These are phyloP conservation scores for Ophiocordyceps camponoti-saundersi DNA, from an alignment of 2,329 filamentous ascomycete species.

Conservation along the genomic window DNA sequence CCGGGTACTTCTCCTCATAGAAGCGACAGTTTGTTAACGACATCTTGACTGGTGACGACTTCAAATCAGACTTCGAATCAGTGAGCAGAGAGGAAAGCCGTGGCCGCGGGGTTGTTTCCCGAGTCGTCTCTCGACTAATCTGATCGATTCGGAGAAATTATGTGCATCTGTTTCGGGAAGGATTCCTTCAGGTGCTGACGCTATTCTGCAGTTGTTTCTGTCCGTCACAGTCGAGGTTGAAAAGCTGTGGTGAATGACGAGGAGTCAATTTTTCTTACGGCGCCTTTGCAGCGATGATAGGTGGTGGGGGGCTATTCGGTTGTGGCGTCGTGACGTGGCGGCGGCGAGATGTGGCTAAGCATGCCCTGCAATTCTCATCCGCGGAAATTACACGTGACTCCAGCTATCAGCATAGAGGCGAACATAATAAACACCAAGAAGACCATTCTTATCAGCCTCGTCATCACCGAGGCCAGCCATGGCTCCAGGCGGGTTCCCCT, in stretches of 20 bases:
- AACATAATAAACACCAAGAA: slow-evolving; percentile 16
- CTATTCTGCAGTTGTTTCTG: neutral
- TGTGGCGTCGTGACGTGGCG: neutral
- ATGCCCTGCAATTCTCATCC: neutral
- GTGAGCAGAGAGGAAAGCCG: slow-evolving; percentile 5
- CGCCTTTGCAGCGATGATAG: slow-evolving; percentile 19
- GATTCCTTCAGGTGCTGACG: neutral
- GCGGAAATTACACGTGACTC: slow-evolving; percentile 21
- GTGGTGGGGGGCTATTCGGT: slow-evolving; percentile 9
- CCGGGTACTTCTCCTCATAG: slow-evolving; percentile 86
- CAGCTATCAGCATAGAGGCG: neutral
- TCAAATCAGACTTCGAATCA: slow-evolving; percentile 8
- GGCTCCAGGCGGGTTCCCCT: slow-evolving; percentile 21
- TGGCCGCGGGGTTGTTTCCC: slow-evolving; percentile 14
- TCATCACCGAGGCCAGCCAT: slow-evolving; percentile 12
- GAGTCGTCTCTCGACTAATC: slow-evolving; percentile 7
- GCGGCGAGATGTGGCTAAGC: slow-evolving; percentile 17
- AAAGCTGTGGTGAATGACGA: neutral
- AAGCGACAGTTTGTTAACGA: slow-evolving; percentile 94
- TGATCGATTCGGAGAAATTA: neutral
- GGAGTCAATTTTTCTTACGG: slow-evolving; percentile 26
- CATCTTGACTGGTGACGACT: slow-evolving; percentile 46
- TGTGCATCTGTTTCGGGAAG: neutral
- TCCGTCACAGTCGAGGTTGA: neutral
- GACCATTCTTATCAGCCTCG: slow-evolving; percentile 5